Evolutionary conservation across 2,329 filamentous ascomycete genomes (phyloP).

Genomic region (Hymenoscyphus salicellus): DNA sequence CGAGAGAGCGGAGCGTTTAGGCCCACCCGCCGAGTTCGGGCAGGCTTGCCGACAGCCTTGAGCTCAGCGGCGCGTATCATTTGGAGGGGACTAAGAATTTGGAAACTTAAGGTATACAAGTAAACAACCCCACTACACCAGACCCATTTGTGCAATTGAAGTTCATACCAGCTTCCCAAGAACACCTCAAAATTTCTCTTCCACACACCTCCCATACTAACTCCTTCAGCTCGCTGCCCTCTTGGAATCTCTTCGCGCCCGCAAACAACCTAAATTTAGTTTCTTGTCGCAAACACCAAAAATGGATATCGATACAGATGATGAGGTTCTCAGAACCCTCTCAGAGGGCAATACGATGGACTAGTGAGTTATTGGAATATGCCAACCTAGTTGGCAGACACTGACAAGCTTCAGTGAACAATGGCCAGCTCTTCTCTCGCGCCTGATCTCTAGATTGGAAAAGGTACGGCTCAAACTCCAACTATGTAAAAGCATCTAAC

Average conservation of each 20-base stretch:
- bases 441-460: constrained; percentile 39
- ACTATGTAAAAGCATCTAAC: neutral
- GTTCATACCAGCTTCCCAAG: neutral
- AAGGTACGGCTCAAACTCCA: constrained; percentile 25
- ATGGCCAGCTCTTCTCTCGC: constrained; percentile 41
- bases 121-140: neutral
- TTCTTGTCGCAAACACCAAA: constrained; percentile 32
- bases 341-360: constrained; percentile 53
- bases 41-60: neutral
- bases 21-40: neutral
- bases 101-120: neutral
- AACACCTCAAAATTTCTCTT: neutral
- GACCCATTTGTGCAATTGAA: neutral
- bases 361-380: constrained; percentile 45
- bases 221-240: neutral
- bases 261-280: constrained; percentile 4
- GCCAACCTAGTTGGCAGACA: constrained; percentile 5
- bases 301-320: constrained; percentile 57
- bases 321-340: constrained; percentile 40
- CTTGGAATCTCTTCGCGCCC: neutral
- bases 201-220: neutral
- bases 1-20: neutral
- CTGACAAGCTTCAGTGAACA: constrained; percentile 34
- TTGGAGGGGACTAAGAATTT: neutral
- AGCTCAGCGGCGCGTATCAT: neutral